These are phyloP conservation scores for Uronychia setigera DNA, from an alignment of 73 alveolate genomes.

Conservation along the genomic window DNA sequence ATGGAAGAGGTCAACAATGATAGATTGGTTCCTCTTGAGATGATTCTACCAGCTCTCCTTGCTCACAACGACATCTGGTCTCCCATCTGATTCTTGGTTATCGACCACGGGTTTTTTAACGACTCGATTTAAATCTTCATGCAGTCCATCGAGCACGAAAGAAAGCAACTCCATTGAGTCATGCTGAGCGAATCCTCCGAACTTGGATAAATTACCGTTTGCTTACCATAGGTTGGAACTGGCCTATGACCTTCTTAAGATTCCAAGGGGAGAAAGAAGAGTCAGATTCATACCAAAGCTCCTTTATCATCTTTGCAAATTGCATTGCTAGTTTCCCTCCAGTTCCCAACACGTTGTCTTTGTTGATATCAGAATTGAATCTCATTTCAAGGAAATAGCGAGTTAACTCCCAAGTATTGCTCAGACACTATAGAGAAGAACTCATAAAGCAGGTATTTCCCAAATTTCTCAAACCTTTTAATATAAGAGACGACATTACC, in stretches of 20 bases:
- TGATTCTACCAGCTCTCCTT: conserved; percentile 88
- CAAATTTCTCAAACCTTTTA: conserved; percentile 81
- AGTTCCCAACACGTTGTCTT: conserved; percentile 92
- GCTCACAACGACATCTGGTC: conserved; percentile 90
- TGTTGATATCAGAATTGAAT: conserved; percentile 83
- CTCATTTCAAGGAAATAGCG: conserved; percentile 72
- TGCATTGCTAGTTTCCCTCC: conserved; percentile 83
- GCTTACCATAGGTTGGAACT: conserved; percentile 76
- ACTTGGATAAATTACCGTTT: conserved; percentile 24
- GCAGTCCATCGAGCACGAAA: conserved; percentile 95
- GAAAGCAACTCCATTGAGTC: conserved; percentile 94
- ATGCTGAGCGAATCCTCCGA: conserved; percentile 88
- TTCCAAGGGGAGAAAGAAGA: conserved; percentile 77
- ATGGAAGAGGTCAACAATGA: conserved; percentile 92
- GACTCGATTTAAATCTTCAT: conserved; percentile 97
- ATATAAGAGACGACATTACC: conserved; percentile 23
- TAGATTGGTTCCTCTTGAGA: conserved; percentile 89
- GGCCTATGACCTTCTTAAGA: conserved; percentile 74
- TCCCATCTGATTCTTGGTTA: conserved; percentile 64
- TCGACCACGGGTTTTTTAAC: conserved; percentile 89
- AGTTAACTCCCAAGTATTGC: conserved; percentile 86
- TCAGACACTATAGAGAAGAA: conserved; percentile 94
- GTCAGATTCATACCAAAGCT: conserved; percentile 83
- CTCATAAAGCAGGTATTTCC: conserved; percentile 99
- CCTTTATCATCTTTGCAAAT: conserved; percentile 80